Conservation (phyloP, 2,329 filamentous ascomycete genomes). For the Uncinocarpus reesii region DNA sequence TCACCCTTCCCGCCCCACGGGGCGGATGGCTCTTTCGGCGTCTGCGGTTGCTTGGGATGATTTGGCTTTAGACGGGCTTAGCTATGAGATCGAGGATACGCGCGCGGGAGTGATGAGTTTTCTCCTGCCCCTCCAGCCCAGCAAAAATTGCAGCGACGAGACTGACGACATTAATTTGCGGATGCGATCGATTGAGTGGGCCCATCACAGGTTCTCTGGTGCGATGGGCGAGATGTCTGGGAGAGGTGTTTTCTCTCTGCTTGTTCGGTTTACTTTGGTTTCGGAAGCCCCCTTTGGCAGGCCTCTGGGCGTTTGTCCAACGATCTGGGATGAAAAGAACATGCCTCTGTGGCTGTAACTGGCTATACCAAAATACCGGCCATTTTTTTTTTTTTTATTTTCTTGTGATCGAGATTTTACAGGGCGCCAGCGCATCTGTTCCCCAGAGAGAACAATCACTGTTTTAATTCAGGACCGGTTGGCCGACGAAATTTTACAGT, state of each 20-base stretch:
- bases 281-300: background rate
- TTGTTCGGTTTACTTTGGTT: background rate
- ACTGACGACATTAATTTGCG: constrained; percentile 5
- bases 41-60: background rate
- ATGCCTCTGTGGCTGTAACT: constrained; percentile 6
- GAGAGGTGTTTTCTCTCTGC: background rate
- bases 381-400: background rate
- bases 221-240: background rate
- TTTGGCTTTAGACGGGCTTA: background rate
- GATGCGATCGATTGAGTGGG: constrained; percentile 7
- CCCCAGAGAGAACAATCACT: background rate
- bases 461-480: too few species aligned
- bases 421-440: background rate
- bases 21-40: background rate
- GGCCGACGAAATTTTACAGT: too few species aligned
- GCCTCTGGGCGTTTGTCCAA: constrained; percentile 5
- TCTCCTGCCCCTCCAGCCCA: constrained; percentile 6
- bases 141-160: constrained; percentile 1
- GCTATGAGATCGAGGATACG: background rate
- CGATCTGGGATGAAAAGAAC: background rate
- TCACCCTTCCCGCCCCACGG: constrained; percentile 5
- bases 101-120: background rate
- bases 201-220: constrained; percentile 6
- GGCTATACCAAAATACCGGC: background rate
- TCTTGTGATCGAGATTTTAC: constrained; percentile 2